phyloP scores from a whole-genome alignment of 495 filamentous ascomycete genomes.

The Neurospora africana region DNA sequence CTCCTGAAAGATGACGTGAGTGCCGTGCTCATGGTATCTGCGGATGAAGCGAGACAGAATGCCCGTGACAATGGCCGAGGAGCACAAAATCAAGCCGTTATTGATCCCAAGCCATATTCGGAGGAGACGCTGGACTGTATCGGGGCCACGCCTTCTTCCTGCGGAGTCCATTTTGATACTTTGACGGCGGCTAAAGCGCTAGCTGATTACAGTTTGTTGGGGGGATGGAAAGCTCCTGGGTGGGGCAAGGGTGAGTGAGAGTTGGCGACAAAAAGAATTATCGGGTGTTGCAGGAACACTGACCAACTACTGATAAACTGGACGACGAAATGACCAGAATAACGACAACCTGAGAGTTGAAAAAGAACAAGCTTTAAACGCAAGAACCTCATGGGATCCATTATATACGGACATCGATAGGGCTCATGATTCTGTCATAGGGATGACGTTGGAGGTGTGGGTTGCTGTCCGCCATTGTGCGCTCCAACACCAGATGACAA shows the following conservation, averaged over 20 bases:
- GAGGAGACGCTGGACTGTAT: conserved; percentile 3
- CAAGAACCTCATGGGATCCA: not conserved
- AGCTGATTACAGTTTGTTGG: not conserved
- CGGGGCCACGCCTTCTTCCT: not conserved
- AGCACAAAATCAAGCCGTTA: conserved; percentile 16
- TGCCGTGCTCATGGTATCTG: conserved; percentile 9
- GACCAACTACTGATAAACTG: not conserved
- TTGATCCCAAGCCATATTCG: conserved; percentile 10
- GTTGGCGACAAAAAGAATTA: not conserved
- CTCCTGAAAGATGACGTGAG: conserved; percentile 13
- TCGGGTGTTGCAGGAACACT: not conserved
- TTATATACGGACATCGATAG: not conserved
- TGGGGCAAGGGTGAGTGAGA: not conserved
- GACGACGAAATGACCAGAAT: not conserved
- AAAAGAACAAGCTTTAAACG: not conserved
- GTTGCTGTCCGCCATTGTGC: not conserved
- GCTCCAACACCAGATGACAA: not conserved
- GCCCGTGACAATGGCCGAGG: conserved; percentile 17
- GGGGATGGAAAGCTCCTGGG: not conserved
- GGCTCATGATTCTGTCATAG: not conserved
- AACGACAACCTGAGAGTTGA: not conserved
- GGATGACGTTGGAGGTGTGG: not conserved
- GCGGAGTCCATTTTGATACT: not conserved
- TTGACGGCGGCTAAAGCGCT: not conserved
- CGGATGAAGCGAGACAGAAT: conserved; percentile 17